A percentile compares a stretch with the other conserved stretches of the same genome.
Evolutionary conservation across 257 asterid genomes (phyloP).

Genomic region (Solanum clarkiae): DNA sequence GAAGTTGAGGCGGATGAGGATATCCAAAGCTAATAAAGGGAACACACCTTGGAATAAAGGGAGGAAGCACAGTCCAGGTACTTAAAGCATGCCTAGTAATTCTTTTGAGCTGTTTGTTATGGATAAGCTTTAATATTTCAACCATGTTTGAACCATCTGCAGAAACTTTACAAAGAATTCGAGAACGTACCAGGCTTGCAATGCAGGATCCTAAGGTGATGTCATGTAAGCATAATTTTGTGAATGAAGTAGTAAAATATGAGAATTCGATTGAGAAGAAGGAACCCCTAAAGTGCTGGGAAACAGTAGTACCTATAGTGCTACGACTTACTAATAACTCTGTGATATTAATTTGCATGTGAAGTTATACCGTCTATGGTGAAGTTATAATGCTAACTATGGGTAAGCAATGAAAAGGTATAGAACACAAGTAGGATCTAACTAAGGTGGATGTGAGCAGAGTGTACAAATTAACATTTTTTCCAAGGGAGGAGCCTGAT

Average conservation of each 20-base stretch:
- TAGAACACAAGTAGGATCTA: background rate
- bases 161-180: constrained; percentile 75
- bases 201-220: constrained; percentile 99
- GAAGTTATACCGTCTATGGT: background rate
- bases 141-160: constrained; percentile 18
- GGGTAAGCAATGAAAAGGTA: background rate
- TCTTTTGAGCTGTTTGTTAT: background rate
- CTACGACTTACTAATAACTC: background rate
- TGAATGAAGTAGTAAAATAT: background rate
- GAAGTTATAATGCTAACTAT: background rate
- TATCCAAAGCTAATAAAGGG: constrained; percentile 90
- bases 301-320: background rate
- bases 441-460: background rate
- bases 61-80: constrained; percentile 87
- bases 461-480: background rate
- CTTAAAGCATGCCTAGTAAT: background rate
- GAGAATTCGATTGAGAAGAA: background rate
- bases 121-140: background rate
- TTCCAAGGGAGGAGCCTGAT: background rate
- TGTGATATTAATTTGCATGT: background rate
- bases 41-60: constrained; percentile 97
- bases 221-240: constrained; percentile 58
- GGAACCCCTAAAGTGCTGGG: background rate
- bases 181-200: constrained; percentile 82
- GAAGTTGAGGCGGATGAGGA: constrained; percentile 79